Percentiles rank a stretch among this genome's conserved stretches.
These are phyloP conservation scores for Dendrocalamus sinicus DNA, from an alignment of 176 grass and related monocot species.

Conservation along the genomic window DNA sequence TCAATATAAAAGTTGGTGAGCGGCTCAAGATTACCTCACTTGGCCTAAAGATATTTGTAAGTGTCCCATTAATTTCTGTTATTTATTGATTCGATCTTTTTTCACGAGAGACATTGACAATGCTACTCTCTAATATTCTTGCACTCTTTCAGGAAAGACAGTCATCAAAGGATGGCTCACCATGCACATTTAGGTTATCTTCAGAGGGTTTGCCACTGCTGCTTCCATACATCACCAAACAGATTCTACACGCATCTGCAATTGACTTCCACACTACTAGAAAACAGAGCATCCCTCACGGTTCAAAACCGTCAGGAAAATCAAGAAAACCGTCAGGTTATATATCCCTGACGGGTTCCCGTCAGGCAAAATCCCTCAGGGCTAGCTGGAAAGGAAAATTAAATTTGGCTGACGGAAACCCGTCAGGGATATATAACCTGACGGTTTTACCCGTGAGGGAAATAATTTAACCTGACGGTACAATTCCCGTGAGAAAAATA, in stretches of 20 bases:
- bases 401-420: too few species aligned
- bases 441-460: too few species aligned
- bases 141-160: constrained; percentile 79
- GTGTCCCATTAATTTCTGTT: constrained; percentile 41
- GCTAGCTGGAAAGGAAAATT: too few species aligned
- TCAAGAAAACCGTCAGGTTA: too few species aligned
- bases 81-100: background rate
- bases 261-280: constrained; percentile 77
- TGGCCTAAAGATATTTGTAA: constrained; percentile 97
- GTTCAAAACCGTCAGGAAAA: too few species aligned
- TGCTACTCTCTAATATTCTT: background rate
- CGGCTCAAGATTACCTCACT: constrained; percentile 91
- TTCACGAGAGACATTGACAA: background rate
- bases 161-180: constrained; percentile 68
- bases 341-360: too few species aligned
- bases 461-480: too few species aligned
- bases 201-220: constrained; percentile 93
- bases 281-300: too few species aligned
- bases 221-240: constrained; percentile 83
- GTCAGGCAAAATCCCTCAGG: too few species aligned
- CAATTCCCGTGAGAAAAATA: too few species aligned
- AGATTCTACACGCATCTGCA: constrained; percentile 70
- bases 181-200: constrained; percentile 86
- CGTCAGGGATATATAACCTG: too few species aligned
- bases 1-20: constrained; percentile 82